Percentiles rank a stretch among this genome's conserved stretches.
Evolutionary conservation across 208 protist species (phyloP).

Genomic region (Jaenimonas drosophilae): DNA sequence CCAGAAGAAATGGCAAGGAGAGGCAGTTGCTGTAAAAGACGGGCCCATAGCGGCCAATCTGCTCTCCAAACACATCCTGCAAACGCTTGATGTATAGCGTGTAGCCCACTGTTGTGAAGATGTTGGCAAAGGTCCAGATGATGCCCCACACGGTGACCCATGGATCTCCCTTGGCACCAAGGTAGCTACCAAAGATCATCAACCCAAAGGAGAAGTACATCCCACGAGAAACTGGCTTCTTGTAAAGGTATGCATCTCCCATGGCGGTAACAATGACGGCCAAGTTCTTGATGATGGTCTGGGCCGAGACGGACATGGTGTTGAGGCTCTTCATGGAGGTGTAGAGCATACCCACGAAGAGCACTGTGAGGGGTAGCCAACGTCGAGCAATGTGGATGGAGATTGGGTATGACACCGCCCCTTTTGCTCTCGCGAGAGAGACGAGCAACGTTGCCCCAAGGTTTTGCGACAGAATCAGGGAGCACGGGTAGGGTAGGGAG

Average conservation of each 20-base stretch:
- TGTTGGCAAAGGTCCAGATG: conserved; percentile 77
- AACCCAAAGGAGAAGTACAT: conserved; percentile 45
- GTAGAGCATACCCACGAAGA: conserved; percentile 80
- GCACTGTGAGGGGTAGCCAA: conserved; percentile 64
- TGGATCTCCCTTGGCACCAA: conserved; percentile 44
- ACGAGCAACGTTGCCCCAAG: conserved; percentile 51
- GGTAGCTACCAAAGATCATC: conserved; percentile 53
- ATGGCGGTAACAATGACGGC: conserved; percentile 69
- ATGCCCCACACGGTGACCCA: conserved; percentile 73
- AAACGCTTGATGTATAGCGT: conserved; percentile 83
- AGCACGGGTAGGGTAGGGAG: conserved; percentile 50
- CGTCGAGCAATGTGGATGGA: conserved; percentile 20
- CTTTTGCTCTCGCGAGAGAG: conserved; percentile 19
- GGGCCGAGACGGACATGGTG: conserved; percentile 73
- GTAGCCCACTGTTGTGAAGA: conserved; percentile 61
- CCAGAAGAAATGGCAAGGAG: conserved; percentile 53
- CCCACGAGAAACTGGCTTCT: conserved; percentile 27
- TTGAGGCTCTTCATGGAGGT: conserved; percentile 71
- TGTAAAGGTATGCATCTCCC: conserved; percentile 65
- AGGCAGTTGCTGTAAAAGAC: conserved; percentile 88
- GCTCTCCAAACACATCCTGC: conserved; percentile 26
- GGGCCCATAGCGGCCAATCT: conserved; percentile 67
- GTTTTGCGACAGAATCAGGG: conserved; percentile 69
- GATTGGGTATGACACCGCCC: conserved; percentile 53
- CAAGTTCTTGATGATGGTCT: conserved; percentile 81